Base-by-base conservation (phyloP, 1,139 yeast genomes). In the Lodderomyces elongisporus region DNA sequence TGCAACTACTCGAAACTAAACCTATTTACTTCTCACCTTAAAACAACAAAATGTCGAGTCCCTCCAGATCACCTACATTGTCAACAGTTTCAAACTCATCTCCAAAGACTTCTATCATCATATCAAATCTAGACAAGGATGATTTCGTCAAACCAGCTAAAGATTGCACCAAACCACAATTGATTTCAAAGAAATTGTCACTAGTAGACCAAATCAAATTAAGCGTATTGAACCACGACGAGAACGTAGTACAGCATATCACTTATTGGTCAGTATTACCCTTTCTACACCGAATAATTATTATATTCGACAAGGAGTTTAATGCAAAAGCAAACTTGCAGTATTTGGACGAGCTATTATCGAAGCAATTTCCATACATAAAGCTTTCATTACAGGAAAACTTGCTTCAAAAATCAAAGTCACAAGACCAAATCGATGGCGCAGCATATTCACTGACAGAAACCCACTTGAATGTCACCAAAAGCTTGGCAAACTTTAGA, bases 221-320 rank as follows among this genome's bases (percentile, higher is more conserved):
- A 32, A 48, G 51, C 3, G 52, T 65, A 1, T 49, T 64, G 27
- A 62, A 61, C 34, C 47, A 48, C 14, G 52, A 51, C 21, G 61
- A 56, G 27, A 52, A 53, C 37, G 54, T 40, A 29, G 35, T 60
- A 20, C 51, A 54, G 28, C 46, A 58, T 27, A 61, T 71, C 23
- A 51, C 56, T 28, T 58, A 66, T 39, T 71, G 77, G 76, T 60
- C 72, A 8, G 66, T 60, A 32, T 46, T 71, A 25, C 64, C 74
- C 8, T 66, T 65, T 35, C 52, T 70, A 33, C 56, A 52, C 31
- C 49, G 77, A 21, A 52, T 67, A 10, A 65, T 71, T 14, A 55
- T 70, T 22, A 65, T 69, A 4, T 50, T 70, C 39, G 51, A 53
- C 36, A 53, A 56, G 14, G 69, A 60, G 26, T 33, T 33, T 1